Base-by-base conservation (phyloP, 257 asterid genomes). In the Salvia hispanica region DNA sequence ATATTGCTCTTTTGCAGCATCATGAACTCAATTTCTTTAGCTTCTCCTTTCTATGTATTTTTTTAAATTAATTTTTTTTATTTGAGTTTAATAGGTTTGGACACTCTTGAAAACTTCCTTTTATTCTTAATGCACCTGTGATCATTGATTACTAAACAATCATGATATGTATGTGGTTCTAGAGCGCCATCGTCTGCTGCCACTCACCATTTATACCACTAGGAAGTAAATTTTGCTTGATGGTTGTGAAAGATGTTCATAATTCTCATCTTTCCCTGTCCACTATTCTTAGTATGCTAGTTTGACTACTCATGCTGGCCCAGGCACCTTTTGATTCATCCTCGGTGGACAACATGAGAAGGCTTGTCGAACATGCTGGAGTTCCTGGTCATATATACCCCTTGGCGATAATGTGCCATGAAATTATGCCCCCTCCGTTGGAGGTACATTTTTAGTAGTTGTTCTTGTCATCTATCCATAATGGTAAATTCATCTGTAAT, bases 311-410 rank as follows among this genome's bases (percentile, higher is more conserved):
- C 54, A 58, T 79, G 61, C 64, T 40, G 61, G 33, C 3, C 51
- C 85, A 90, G 97, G 91, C 97, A 43, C 87, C 85, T 58, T 90
- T 88, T 77, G 97, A 90, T 74, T 70, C 80, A 70, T 82, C 95
- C 52, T 63, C 97, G 14, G 85, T 82, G 73, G 94, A 82, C 78
- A 90, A 86, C 79, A 90, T 90, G 97, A 83, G 95, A 79, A 88
- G 97, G 84, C 89, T 90, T 62, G 81, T 82, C 21, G 87, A 90
- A 71, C 84, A 86, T 77, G 85, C 94, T 79, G 97, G 91, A 67
- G 79, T 74, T 64, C 87, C 95, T 66, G 91, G 95, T 60, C 84
- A 82, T 70, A 75, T 90, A 58, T 90, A 88, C 79, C 97, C 97
- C 33, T 71, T 88, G 54, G 86, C 97, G 69, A 33, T 88, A 71